Evolutionary conservation across 75 land plant species (phyloP).

Genomic region (Pinus albicaulis): DNA sequence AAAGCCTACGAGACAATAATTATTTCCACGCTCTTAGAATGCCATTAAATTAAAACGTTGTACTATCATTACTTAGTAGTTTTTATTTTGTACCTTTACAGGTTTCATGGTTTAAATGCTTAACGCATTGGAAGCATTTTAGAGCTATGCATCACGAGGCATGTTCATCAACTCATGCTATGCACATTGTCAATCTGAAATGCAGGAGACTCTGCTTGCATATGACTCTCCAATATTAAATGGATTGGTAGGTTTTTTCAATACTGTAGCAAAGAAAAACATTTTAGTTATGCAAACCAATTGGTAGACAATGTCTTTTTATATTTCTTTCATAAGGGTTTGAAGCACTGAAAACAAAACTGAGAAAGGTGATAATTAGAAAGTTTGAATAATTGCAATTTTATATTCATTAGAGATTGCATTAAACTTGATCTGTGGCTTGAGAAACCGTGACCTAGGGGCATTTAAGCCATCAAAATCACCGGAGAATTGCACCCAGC

Average conservation of each 20-base stretch:
- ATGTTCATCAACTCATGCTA: conserved; percentile 65
- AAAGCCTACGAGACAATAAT: background rate
- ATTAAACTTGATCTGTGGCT: no score
- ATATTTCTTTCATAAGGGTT: no score
- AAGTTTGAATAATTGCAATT: no score
- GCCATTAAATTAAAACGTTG: background rate
- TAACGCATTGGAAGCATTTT: conserved; percentile 20
- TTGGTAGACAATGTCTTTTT: no score
- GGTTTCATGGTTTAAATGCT: conserved; percentile 34
- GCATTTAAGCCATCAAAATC: no score
- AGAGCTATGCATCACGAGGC: conserved; percentile 21
- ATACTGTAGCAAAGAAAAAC: no score
- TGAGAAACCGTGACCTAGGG: no score
- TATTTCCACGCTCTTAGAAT: background rate
- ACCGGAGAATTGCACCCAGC: no score
- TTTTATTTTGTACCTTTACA: background rate
- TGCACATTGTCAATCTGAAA: conserved; percentile 55
- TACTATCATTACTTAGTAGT: background rate
- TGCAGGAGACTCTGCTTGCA: conserved; percentile 46
- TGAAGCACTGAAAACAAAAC: no score
- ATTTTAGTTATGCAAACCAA: no score
- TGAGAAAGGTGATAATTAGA: no score
- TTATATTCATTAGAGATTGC: no score
- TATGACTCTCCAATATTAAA: conserved; percentile 28
- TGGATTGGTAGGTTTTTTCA: conserved; percentile 31